These are phyloP conservation scores for Hypsizygus marmoreus DNA, from an alignment of 768 basidiomycete species.

Conservation along the genomic window DNA sequence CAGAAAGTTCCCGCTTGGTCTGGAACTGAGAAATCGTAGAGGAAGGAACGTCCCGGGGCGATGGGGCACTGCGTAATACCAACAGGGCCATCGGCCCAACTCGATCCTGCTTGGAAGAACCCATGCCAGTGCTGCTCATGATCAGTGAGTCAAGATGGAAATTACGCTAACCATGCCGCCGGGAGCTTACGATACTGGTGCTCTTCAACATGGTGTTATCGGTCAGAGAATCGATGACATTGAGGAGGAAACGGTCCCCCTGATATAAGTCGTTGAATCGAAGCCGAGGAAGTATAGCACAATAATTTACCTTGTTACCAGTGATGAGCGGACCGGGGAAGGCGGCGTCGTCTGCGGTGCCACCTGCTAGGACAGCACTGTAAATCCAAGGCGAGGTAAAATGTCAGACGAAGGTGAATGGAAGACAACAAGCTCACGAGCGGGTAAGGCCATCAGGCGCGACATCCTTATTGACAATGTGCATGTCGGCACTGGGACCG, in stretches of 20 bases:
- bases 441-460: slow-evolving; percentile 42
- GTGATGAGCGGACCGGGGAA: slow-evolving; percentile 30
- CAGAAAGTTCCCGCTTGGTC: slow-evolving; percentile 35
- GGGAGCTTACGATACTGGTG: slow-evolving; percentile 31
- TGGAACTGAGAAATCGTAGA: slow-evolving; percentile 39
- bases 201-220: slow-evolving; percentile 34
- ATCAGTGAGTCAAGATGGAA: no score
- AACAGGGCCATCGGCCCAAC: slow-evolving; percentile 46
- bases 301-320: slow-evolving; percentile 20
- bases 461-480: slow-evolving; percentile 37
- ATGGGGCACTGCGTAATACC: slow-evolving; percentile 53
- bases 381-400: no score
- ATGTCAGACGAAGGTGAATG: background rate
- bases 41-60: slow-evolving; percentile 38
- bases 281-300: background rate
- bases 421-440: slow-evolving; percentile 23
- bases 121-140: slow-evolving; percentile 61
- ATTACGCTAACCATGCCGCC: background rate
- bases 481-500: slow-evolving; percentile 23
- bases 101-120: slow-evolving; percentile 41
- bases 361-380: slow-evolving; percentile 28
- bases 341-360: no score
- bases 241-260: slow-evolving; percentile 41
- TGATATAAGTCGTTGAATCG: slow-evolving; percentile 2
- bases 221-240: slow-evolving; percentile 46